Evolutionary conservation across 306 rosid species (phyloP), one percentile per base, ranked within the genome.

Genomic region (Vachellia pachyceras): DNA sequence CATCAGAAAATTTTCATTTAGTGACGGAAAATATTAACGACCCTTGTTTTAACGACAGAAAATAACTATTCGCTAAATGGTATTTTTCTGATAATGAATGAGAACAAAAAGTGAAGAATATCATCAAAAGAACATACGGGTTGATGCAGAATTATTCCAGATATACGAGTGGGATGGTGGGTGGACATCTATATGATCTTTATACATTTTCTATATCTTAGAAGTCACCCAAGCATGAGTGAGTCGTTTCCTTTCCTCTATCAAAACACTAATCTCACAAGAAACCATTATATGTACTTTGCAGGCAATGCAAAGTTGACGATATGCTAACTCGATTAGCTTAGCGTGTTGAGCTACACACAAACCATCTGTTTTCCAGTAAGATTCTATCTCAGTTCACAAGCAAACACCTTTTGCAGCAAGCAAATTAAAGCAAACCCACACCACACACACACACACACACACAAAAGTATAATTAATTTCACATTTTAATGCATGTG

Each of bases 351-450:
- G 23, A 67, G 72, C 64, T 42, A 68, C 65, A 22, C 12, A 45
- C 14, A 11, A 13, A 7, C 7, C 39, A 18, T 36, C 67, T 14
- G 50, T 57, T 29, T 35, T 58, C 71, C 64, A 46, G 0, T 49
- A 7, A 75, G 15, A 69, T 69, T 69, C 10, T 80, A 35, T 82
- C 87, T 77, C 77, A 83, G 75, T 68, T 52, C 77, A 72, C 90
- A 90, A 88, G 90, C 91, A 90, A 87, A 79, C 18, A 68, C 50
- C 81, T 84, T 71, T 49, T 18, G 6, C 10, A 52, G 20, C 73
- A 74, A 25, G 72, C n/a, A n/a, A n/a, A n/a, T n/a, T n/a, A n/a
- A n/a, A n/a, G n/a, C n/a, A n/a, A n/a, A n/a, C 50, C 6, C 3
- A 17, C 50, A 12, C n/a, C 4, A 3, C 0, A 46, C 12, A 46